phyloP scores from a whole-genome alignment of 2,329 filamentous ascomycete species.

The Paecilomyces fulvus region DNA sequence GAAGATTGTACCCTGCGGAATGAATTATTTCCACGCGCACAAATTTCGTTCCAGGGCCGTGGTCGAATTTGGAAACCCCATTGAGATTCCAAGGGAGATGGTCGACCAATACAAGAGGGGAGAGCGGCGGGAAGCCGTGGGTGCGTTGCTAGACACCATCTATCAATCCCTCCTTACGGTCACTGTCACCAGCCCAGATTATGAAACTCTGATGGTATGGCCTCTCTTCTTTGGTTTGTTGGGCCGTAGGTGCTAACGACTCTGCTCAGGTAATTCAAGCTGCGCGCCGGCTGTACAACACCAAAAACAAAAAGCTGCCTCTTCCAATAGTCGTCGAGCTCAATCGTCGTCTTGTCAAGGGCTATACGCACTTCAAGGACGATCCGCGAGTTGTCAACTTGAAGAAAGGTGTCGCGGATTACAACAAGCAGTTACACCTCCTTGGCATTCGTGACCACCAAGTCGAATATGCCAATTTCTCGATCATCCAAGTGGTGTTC shows the following conservation, averaged over 20 bases:
- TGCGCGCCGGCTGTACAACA: slow-evolving; percentile 84
- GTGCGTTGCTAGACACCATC: slow-evolving; percentile 73
- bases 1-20: slow-evolving; percentile 91
- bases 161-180: slow-evolving; percentile 79
- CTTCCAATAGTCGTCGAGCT: slow-evolving; percentile 89
- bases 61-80: slow-evolving; percentile 84
- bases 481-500: slow-evolving; percentile 64
- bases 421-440: slow-evolving; percentile 79
- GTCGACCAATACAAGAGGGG: slow-evolving; percentile 79
- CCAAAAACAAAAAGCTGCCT: slow-evolving; percentile 86
- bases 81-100: slow-evolving; percentile 73
- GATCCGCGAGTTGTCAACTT: slow-evolving; percentile 73
- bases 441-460: slow-evolving; percentile 89
- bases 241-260: slow-evolving; percentile 13
- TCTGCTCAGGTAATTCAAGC: slow-evolving; percentile 68
- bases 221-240: background rate
- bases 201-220: slow-evolving; percentile 80
- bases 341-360: slow-evolving; percentile 81
- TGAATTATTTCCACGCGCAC: slow-evolving; percentile 99
- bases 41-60: slow-evolving; percentile 96
- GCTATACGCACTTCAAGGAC: slow-evolving; percentile 87
- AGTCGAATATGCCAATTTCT: slow-evolving; percentile 82
- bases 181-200: slow-evolving; percentile 86
- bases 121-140: slow-evolving; percentile 78
- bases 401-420: slow-evolving; percentile 66